A percentile compares a stretch with the other conserved stretches of the same genome.
phyloP scores from a whole-genome alignment of 306 rosid genomes.

The Malus asiatica region DNA sequence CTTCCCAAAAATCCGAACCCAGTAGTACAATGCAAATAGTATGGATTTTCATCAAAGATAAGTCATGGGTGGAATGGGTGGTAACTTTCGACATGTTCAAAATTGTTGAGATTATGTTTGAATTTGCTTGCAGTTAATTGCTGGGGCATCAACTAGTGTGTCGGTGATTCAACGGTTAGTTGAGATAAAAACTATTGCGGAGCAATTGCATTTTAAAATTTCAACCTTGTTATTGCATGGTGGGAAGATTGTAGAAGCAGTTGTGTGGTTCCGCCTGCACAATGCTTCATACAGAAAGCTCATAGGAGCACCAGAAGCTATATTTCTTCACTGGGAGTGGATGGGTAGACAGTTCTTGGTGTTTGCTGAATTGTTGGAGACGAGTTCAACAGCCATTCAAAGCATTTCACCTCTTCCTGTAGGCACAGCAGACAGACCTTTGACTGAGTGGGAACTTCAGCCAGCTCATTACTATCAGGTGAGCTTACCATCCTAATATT shows the following conservation, averaged over 20 bases:
- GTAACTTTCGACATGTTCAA: not conserved
- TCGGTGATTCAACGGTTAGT: conserved; percentile 71
- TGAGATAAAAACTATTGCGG: conserved; percentile 79
- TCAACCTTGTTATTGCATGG: conserved; percentile 85
- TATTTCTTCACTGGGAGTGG: conserved; percentile 96
- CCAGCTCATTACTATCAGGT: conserved; percentile 89
- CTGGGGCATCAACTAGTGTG: conserved; percentile 65
- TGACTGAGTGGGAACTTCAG: conserved; percentile 78
- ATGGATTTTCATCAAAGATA: not conserved
- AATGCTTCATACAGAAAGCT: conserved; percentile 63
- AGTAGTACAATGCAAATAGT: not conserved
- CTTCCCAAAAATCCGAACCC: not conserved
- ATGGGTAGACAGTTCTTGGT: conserved; percentile 92
- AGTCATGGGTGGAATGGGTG: not conserved
- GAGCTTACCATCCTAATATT: conserved; percentile 16
- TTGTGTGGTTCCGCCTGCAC: conserved; percentile 79
- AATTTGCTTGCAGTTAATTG: conserved; percentile 50
- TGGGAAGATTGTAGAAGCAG: conserved; percentile 82
- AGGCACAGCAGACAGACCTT: conserved; percentile 47
- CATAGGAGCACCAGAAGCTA: conserved; percentile 69
- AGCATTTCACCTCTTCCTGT: conserved; percentile 37
- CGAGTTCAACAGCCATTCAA: conserved; percentile 49
- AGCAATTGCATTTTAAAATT: conserved; percentile 80
- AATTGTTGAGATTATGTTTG: conserved; percentile 11
- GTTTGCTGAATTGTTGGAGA: conserved; percentile 87